Evolutionary conservation across 1,284 basidiomycete genomes (phyloP).

Genomic region (Cerrena zonata): DNA sequence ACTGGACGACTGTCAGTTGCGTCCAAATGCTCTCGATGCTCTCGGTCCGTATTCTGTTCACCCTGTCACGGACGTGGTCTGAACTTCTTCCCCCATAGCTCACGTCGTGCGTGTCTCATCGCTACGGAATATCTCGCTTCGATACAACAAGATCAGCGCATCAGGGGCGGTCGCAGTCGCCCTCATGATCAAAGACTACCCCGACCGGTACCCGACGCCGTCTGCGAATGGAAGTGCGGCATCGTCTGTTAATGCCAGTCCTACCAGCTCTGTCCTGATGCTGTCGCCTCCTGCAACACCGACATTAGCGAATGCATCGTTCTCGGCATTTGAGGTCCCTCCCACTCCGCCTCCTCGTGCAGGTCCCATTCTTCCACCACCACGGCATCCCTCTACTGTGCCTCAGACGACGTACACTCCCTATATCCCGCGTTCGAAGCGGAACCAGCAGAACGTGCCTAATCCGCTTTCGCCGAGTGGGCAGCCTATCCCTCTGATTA

Average conservation of each 20-base stretch:
- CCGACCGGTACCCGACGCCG: slow-evolving; percentile 56
- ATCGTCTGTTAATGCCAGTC: slow-evolving; percentile 19
- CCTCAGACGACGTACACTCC: slow-evolving; percentile 75
- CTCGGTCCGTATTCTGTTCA: slow-evolving; percentile 50
- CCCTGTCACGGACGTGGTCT: background rate
- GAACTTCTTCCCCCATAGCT: slow-evolving; percentile 37
- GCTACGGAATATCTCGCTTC: slow-evolving; percentile 79
- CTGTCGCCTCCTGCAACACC: slow-evolving; percentile 24
- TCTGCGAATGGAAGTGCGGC: slow-evolving; percentile 17
- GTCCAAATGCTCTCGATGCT: slow-evolving; percentile 67
- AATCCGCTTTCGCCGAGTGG: slow-evolving; percentile 53
- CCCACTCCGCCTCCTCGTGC: slow-evolving; percentile 30
- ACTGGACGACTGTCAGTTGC: slow-evolving; percentile 76
- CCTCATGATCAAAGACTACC: slow-evolving; percentile 91
- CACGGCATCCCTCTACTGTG: slow-evolving; percentile 46
- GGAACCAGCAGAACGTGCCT: slow-evolving; percentile 31
- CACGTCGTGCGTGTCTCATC: slow-evolving; percentile 78
- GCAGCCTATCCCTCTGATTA: slow-evolving; percentile 63
- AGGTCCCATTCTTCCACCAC: slow-evolving; percentile 51
- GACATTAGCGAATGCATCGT: slow-evolving; percentile 21
- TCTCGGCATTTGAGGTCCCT: slow-evolving; percentile 14
- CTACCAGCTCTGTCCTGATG: slow-evolving; percentile 15
- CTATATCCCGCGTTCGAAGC: slow-evolving; percentile 64
- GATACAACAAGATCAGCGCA: slow-evolving; percentile 78
- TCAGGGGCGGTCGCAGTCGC: slow-evolving; percentile 86